Evolutionary conservation across 2,329 filamentous ascomycete genomes (phyloP), one percentile per base, ranked within the genome.

Genomic region (Akanthomyces muscarius): DNA sequence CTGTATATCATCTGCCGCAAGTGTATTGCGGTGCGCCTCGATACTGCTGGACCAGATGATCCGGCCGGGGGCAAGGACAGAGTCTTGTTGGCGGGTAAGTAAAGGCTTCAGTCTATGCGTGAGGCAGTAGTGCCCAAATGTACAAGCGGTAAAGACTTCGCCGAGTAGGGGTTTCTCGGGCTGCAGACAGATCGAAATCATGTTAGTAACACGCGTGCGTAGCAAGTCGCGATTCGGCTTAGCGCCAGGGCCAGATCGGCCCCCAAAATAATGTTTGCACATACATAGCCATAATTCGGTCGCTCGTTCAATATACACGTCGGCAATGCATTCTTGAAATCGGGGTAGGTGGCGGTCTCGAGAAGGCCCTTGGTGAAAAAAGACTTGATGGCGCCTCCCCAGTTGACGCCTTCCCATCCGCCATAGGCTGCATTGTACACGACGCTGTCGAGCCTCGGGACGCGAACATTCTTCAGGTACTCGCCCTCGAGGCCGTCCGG

Each of bases 81-180:
- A 66, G 47, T 70, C 69, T 18, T 75, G 70, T 18, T 71, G 71
- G 57, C 85, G 79, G 69, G 79, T 77, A 68, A 99, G 82, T 13
- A 97, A 80, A 0, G 91, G 89, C 68, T 89, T 83, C 13, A 98
- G 82, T 71, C 89, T 86, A 74, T 97, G 93, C 18, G 86, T 86
- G 28, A 99, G 86, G 71, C 97, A 78, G 73, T 99, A 98, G 77
- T 99, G 95, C 0, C 95, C 95, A 72, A 99, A 98, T 36, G 97
- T 84, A 72, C 98, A 98, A 56, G 94, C 89, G 73, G 89, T 89
- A 73, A 98, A 99, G 21, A 97, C 86, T 68, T 91, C 83, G 3
- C 92, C 93, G 0, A 99, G 78, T 5, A 80, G 77, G 0, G 89
- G 87, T 65, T 74, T 72, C 3, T 74, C 71, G 16, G 83, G 77